Evolutionary conservation across 2,329 filamentous ascomycete species (phyloP).

Genomic region (Penicillium sp.): DNA sequence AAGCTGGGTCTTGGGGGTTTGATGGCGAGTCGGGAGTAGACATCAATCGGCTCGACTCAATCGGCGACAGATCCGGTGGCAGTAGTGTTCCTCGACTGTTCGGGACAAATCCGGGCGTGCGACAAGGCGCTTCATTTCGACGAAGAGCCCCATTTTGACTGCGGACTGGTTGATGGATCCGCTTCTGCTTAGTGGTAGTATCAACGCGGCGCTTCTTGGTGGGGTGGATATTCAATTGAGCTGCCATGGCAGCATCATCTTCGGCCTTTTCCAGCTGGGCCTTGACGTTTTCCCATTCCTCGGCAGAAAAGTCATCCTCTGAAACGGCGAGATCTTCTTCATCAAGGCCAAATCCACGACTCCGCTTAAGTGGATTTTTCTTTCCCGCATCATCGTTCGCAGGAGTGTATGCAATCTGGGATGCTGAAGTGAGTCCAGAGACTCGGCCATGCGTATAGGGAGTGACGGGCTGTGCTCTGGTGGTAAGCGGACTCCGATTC

Average conservation of each 20-base stretch:
- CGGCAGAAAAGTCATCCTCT: slow-evolving; percentile 30
- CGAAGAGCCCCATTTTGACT: not conserved
- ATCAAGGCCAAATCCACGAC: slow-evolving; percentile 45
- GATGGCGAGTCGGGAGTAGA: slow-evolving; percentile 23
- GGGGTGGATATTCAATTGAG: slow-evolving; percentile 1
- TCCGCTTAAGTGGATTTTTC: slow-evolving; percentile 35
- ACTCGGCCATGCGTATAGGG: not conserved
- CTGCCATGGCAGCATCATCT: slow-evolving; percentile 9
- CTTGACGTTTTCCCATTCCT: slow-evolving; percentile 24
- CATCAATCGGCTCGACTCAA: slow-evolving; percentile 35
- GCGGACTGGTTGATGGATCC: slow-evolving; percentile 1
- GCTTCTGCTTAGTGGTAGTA: slow-evolving; percentile 9
- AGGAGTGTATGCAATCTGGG: too few relatives aligned
- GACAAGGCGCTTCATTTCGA: slow-evolving; percentile 7
- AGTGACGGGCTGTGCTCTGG: too few relatives aligned
- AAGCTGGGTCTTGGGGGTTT: slow-evolving; percentile 5
- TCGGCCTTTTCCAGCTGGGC: slow-evolving; percentile 13
- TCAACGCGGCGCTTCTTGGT: slow-evolving; percentile 17
- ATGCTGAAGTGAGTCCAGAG: not conserved
- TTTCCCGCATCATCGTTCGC: slow-evolving; percentile 1
- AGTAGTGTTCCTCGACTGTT: slow-evolving; percentile 30
- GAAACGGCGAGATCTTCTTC: slow-evolving; percentile 33
- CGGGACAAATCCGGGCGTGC: slow-evolving; percentile 24
- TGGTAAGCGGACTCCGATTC: not conserved
- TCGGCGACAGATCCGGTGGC: slow-evolving; percentile 9